Base-by-base conservation (phyloP, 2,329 filamentous ascomycete genomes). In the Tetracladium maxilliforme region DNA sequence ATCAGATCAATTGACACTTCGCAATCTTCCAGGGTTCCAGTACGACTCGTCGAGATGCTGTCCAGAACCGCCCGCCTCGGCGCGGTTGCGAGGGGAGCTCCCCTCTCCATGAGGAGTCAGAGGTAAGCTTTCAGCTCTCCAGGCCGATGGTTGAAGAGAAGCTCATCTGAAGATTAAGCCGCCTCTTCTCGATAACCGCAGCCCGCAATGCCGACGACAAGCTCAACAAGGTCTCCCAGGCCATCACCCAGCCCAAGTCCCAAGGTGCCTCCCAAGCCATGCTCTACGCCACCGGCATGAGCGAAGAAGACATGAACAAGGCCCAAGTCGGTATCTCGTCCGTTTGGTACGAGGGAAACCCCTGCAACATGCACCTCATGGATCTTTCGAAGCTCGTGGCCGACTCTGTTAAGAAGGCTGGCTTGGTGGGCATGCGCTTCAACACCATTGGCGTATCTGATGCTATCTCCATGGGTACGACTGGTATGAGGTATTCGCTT, bases 401-500 rank as follows among this genome's bases (percentile, higher is more conserved):
- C 39, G 67, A 78, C 45, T 70, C 74, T 33, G 76, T 81, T 16
- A 56, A 73, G 39, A 61, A 77, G 42, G 80, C 84, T 16, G 81
- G 83, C 13, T 64, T 98, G 33, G 66, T 92, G 32, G 83, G 84
- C 34, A 92, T 92, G 64, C 86, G 94, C 51, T 98, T 98, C 70
- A 98, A 98, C 64, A 98, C 92, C 32, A 82, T 98, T 44, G 90
- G 90, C 44, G 92, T 98, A 38, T 93, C 83, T 35, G 90, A 98
- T 50, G 90, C 73, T 30, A 98, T 98, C 42, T 93, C 83, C 41
- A 98, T 98, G 90, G 90, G 90, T 25, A 98, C 90, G 23, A 81
- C 76, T 18, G 90, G 92, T 41, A 98, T 98, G 90, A 70, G 87
- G 34, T 95, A 84, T 58, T 90, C 80, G 28, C 64, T 94, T 26